Evolutionary conservation across 371 early-diverging fungal species (phyloP).

Genomic region (Mucor saturninus): DNA sequence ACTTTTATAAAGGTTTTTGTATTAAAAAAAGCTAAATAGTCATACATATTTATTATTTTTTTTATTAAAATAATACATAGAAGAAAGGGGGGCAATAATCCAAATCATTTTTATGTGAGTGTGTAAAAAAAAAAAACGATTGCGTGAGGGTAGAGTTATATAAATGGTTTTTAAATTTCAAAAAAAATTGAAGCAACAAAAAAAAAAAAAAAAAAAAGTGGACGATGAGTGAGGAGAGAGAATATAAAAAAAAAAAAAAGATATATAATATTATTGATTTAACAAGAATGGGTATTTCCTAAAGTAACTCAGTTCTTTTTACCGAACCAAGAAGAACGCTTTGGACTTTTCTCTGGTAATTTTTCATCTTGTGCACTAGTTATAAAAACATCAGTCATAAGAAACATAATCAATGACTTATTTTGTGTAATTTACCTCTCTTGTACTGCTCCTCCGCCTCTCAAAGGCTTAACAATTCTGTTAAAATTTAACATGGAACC

Average conservation of each 20-base stretch:
- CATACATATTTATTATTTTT: too few species aligned
- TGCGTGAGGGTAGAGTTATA: too few species aligned
- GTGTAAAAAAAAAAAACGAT: too few species aligned
- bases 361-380: conserved; percentile 13
- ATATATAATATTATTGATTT: not conserved
- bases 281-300: conserved; percentile 8
- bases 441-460: conserved; percentile 75
- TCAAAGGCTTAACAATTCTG: conserved; percentile 88
- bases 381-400: not conserved
- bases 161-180: too few species aligned
- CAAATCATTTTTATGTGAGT: too few species aligned
- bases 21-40: too few species aligned
- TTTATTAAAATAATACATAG: too few species aligned
- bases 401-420: not conserved
- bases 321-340: conserved; percentile 24
- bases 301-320: not conserved
- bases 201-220: too few species aligned
- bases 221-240: not conserved
- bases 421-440: conserved; percentile 10
- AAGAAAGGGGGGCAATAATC: too few species aligned
- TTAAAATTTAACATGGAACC: conserved; percentile 69
- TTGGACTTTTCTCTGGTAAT: conserved; percentile 16
- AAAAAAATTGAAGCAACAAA: too few species aligned
- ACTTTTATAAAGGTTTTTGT: too few species aligned
- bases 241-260: not conserved